Base-by-base conservation (phyloP, 805 yeast species). In the Suhomyces canberraensis region DNA sequence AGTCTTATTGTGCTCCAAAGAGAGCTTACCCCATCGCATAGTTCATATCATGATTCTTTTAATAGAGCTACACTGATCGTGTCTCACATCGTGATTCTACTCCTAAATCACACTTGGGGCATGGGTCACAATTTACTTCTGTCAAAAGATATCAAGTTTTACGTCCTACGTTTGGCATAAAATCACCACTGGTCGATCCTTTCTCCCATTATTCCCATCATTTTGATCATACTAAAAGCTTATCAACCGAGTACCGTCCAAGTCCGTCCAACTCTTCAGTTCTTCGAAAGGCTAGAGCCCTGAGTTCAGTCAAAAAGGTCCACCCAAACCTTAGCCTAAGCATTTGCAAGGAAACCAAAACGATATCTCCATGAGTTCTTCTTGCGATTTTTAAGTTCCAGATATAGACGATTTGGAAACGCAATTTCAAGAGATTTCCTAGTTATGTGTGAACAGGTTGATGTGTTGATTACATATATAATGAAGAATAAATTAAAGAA, bases 291-390 rank as follows among this genome's bases (percentile, higher is more conserved):
- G 25, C 30, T 18, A 15, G 11, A n/a, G 6, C 14, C 28, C 15
- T n/a, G 13, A n/a, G 13, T 13, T n/a, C 26, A 11, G 34, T 31
- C 19, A 62, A 64, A 42, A 56, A 52, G 35, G 77, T 81, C 1
- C 84, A 84, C 3, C 79, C 81, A 18, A 80, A 78, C 46, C 89
- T 89, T 1, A 83, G 48, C 90, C 91, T 3, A 51, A 53, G 3
- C 72, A 75, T 47, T 59, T 81, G 39, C 70, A 70, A 45, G 57
- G 40, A 8, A 29, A 35, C 9, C 37, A 31, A 20, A 29, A 30
- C 11, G 43, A 44, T 29, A 37, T 32, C 16, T 38, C 39, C 21
- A 42, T 44, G 11, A 46, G 72, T 47, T 48, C 51, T 36, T 45
- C 64, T 22, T 67, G 76, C 51, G 73, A 71, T 32, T 36, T 64